Percentiles rank a stretch among this genome's conserved stretches.
Conservation (phyloP, 73 alveolate genomes). For the Paramecium biaurelia region DNA sequence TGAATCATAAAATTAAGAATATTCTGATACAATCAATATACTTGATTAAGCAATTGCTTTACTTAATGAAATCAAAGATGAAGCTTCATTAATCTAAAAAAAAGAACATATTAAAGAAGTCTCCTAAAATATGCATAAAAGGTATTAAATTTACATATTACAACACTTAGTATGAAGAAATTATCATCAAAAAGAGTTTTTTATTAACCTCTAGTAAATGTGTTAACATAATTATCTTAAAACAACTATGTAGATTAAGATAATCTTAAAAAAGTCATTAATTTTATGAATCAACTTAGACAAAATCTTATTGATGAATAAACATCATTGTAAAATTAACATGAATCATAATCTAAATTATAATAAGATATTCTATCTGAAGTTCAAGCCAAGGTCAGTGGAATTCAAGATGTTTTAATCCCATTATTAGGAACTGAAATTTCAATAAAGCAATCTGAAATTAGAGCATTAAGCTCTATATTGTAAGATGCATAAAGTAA, state of each 20-base stretch:
- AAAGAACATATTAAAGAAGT: neutral
- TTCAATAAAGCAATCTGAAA: neutral
- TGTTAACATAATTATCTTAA: neutral
- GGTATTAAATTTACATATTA: neutral
- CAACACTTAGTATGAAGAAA: neutral
- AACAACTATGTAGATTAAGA: constrained; percentile 25
- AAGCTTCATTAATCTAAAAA: neutral
- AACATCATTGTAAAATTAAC: neutral
- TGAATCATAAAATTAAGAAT: neutral
- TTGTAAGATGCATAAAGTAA: neutral
- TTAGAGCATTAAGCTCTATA: neutral
- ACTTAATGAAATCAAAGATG: constrained; percentile 34
- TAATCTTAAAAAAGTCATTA: neutral
- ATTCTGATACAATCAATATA: neutral
- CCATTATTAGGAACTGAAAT: neutral
- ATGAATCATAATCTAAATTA: neutral
- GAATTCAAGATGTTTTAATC: neutral
- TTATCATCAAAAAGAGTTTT: neutral
- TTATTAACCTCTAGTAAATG: constrained; percentile 34
- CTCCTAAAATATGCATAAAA: neutral
- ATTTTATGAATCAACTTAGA: neutral
- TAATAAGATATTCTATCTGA: constrained; percentile 14
- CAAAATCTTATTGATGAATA: constrained; percentile 12
- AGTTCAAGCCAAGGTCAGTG: neutral
- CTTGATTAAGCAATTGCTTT: neutral